Conservation (phyloP, 441 rosid genomes). For the Erysimum pusillum region DNA sequence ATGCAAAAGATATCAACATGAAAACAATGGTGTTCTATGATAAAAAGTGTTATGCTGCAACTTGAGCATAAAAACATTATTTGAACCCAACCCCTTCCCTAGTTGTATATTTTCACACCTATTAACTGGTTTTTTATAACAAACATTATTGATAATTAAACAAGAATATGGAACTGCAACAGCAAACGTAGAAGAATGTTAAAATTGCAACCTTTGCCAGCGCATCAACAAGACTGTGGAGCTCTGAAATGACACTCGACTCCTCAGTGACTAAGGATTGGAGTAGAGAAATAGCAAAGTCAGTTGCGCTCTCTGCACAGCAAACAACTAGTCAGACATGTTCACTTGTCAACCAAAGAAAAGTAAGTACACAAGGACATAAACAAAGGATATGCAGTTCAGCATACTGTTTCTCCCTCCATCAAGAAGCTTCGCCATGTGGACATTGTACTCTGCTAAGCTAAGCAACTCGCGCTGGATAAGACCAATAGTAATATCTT, state of each 20-base stretch:
- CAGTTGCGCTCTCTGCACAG: constrained; percentile 90
- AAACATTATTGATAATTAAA: not conserved
- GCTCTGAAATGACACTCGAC: constrained; percentile 90
- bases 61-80: constrained; percentile 15
- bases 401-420: constrained; percentile 96
- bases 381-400: constrained; percentile 2
- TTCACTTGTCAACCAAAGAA: constrained; percentile 6
- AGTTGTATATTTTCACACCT: constrained; percentile 7
- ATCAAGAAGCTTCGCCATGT: constrained; percentile 95
- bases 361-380: constrained; percentile 20
- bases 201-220: constrained; percentile 76
- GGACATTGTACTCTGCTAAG: constrained; percentile 95
- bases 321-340: constrained; percentile 44
- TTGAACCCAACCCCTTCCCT: not conserved
- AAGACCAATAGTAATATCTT: constrained; percentile 88
- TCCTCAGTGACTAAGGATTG: constrained; percentile 86
- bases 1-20: not conserved
- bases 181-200: constrained; percentile 22
- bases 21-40: constrained; percentile 15
- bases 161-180: constrained; percentile 23
- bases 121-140: not conserved
- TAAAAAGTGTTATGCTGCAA: not conserved
- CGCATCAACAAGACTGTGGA: constrained; percentile 94
- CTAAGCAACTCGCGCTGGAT: constrained; percentile 86
- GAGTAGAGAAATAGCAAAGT: constrained; percentile 85